phyloP scores from a whole-genome alignment of 805 yeast species.

The Saturnispora serradocipensis region DNA sequence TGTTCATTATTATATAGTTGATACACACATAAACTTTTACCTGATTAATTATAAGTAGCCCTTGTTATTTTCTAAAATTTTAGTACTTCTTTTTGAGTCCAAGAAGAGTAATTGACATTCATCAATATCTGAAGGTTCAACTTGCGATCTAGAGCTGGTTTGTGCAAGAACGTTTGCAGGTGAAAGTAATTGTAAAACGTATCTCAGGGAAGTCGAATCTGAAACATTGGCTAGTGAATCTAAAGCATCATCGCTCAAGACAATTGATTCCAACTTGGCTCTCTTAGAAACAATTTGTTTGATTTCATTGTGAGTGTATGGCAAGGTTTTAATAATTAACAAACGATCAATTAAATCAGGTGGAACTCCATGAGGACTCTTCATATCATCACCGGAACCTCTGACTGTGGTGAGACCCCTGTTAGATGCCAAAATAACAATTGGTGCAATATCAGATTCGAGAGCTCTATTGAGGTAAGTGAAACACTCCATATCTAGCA shows the following conservation, averaged over 20 bases:
- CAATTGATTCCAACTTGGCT: constrained; percentile 90
- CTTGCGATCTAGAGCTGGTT: constrained; percentile 57
- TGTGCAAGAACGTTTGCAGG: constrained; percentile 82
- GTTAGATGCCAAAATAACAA: constrained; percentile 96
- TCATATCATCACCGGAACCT: constrained; percentile 68
- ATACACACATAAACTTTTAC: not conserved
- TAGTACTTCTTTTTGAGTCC: constrained; percentile 84
- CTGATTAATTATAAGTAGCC: constrained; percentile 17
- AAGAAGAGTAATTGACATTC: constrained; percentile 79
- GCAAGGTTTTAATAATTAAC: constrained; percentile 78
- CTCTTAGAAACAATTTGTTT: constrained; percentile 79
- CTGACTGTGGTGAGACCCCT: constrained; percentile 90
- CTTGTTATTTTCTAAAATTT: constrained; percentile 56
- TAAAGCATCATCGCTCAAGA: constrained; percentile 70
- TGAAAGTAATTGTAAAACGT: constrained; percentile 83
- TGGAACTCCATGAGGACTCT: constrained; percentile 97
- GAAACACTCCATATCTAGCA: constrained; percentile 96
- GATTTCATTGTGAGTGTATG: constrained; percentile 75
- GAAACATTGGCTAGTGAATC: constrained; percentile 86
- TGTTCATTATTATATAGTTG: not conserved
- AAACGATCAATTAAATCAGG: constrained; percentile 89
- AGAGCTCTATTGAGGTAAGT: constrained; percentile 92
- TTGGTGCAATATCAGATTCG: constrained; percentile 94
- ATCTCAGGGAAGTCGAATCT: constrained; percentile 80
- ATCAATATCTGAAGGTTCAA: constrained; percentile 72